A percentile compares a stretch with the other conserved stretches of the same genome.
Conservation (phyloP, 169 alveolate species). For the Plasmodium malariae region DNA sequence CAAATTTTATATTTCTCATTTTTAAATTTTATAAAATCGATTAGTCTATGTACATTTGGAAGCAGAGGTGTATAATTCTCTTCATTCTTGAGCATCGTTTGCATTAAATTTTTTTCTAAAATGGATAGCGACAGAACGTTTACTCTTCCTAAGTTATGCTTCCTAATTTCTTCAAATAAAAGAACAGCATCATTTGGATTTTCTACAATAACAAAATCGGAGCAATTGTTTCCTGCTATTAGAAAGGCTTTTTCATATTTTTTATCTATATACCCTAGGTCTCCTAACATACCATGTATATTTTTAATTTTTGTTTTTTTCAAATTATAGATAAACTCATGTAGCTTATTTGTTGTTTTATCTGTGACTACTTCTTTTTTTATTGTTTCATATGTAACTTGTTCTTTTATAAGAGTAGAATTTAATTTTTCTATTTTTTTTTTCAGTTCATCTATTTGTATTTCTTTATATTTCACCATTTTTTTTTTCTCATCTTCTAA, state of each 20-base stretch:
- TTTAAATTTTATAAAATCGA: slow-evolving; percentile 89
- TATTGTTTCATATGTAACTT: slow-evolving; percentile 78
- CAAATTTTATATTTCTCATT: slow-evolving; percentile 86
- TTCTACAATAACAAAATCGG: slow-evolving; percentile 94
- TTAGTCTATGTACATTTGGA: slow-evolving; percentile 85
- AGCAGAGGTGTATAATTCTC: slow-evolving; percentile 77
- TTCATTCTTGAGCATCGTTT: slow-evolving; percentile 66
- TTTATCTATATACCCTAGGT: slow-evolving; percentile 91
- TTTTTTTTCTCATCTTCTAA: slow-evolving; percentile 33
- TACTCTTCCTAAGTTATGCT: slow-evolving; percentile 91
- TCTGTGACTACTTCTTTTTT: slow-evolving; percentile 75
- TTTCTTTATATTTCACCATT: slow-evolving; percentile 6
- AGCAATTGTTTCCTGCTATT: slow-evolving; percentile 88
- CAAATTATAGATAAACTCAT: slow-evolving; percentile 78
- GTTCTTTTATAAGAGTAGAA: slow-evolving; percentile 28
- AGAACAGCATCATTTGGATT: slow-evolving; percentile 92
- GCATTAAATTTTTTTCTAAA: slow-evolving; percentile 78
- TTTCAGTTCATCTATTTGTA: slow-evolving; percentile 52
- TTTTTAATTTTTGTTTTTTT: slow-evolving; percentile 82
- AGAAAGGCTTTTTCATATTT: slow-evolving; percentile 92
- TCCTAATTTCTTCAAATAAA: slow-evolving; percentile 90
- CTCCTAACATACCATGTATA: slow-evolving; percentile 94
- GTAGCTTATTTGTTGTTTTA: slow-evolving; percentile 72
- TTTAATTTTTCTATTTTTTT: slow-evolving; percentile 15
- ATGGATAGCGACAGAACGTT: slow-evolving; percentile 89